Conservation (phyloP, 768 basidiomycete genomes). For the Crepidotus variabilis region DNA sequence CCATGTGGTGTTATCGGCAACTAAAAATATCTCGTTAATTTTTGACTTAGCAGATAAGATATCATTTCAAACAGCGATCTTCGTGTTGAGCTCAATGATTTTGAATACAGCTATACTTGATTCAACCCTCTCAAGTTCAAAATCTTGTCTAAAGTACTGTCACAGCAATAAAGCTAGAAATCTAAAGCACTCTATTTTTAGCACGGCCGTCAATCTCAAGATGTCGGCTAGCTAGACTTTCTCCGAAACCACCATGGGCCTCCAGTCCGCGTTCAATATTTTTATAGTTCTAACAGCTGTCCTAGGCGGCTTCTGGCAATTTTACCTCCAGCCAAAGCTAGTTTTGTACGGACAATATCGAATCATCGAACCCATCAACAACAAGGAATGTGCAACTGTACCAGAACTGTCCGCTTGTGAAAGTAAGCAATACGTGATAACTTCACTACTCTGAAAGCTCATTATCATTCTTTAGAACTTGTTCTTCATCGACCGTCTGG, state of each 20-base stretch:
- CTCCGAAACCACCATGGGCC: conserved; percentile 1
- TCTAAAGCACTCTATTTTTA: too few relatives aligned
- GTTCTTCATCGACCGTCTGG: conserved; percentile 57
- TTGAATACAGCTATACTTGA: too few relatives aligned
- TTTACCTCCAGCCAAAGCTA: conserved; percentile 45
- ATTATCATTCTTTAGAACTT: conserved; percentile 40
- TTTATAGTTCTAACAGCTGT: conserved; percentile 34
- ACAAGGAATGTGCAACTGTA: conserved; percentile 43
- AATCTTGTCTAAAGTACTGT: too few relatives aligned
- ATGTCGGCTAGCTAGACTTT: too few relatives aligned
- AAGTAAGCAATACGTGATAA: conserved; percentile 40
- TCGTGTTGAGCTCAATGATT: too few relatives aligned
- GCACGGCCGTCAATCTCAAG: too few relatives aligned
- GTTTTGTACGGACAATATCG: conserved; percentile 40
- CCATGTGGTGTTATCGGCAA: neutral
- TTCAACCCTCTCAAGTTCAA: too few relatives aligned
- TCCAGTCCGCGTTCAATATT: conserved; percentile 21
- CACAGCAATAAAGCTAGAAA: too few relatives aligned
- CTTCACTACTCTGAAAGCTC: neutral
- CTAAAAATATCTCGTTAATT: too few relatives aligned
- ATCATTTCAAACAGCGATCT: too few relatives aligned
- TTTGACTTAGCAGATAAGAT: too few relatives aligned
- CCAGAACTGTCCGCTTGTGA: conserved; percentile 64
- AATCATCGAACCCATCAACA: conserved; percentile 39
- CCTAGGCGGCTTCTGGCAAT: conserved; percentile 41